These are phyloP conservation scores for Isoetes engelmannii DNA, from an alignment of 83 land plant genomes.

Conservation along the genomic window DNA sequence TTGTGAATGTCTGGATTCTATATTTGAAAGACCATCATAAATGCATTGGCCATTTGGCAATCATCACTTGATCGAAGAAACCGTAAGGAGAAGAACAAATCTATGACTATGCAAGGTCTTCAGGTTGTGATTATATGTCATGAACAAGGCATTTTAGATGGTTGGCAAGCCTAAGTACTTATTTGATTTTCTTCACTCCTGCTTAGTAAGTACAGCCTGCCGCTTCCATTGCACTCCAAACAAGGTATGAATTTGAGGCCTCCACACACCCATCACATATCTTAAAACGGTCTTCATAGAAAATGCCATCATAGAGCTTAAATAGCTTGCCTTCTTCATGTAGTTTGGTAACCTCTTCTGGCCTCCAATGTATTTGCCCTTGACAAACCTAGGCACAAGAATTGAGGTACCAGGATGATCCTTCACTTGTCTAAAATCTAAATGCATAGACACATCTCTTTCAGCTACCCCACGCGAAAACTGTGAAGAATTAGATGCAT, in stretches of 20 bases:
- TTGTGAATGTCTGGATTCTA: too few species aligned
- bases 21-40: too few species aligned
- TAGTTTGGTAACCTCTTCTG: conserved; percentile 47
- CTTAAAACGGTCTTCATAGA: not conserved
- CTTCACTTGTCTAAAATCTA: conserved; percentile 25
- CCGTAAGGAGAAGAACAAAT: too few species aligned
- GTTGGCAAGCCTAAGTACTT: too few species aligned
- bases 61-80: too few species aligned
- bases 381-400: conserved; percentile 22
- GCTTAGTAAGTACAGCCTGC: too few species aligned
- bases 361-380: conserved; percentile 38
- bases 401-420: conserved; percentile 12
- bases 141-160: too few species aligned
- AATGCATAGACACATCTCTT: conserved; percentile 34
- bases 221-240: conserved; percentile 41
- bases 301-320: conserved; percentile 34
- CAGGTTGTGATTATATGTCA: too few species aligned
- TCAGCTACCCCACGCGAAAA: conserved; percentile 22
- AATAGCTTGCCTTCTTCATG: conserved; percentile 53
- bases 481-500: conserved; percentile 17
- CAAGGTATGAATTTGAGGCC: conserved; percentile 60
- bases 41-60: too few species aligned
- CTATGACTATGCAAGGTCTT: too few species aligned
- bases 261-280: conserved; percentile 49
- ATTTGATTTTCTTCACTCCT: too few species aligned